Base-by-base conservation (phyloP, 139 green algal genomes). In the Chlorella sp. region DNA sequence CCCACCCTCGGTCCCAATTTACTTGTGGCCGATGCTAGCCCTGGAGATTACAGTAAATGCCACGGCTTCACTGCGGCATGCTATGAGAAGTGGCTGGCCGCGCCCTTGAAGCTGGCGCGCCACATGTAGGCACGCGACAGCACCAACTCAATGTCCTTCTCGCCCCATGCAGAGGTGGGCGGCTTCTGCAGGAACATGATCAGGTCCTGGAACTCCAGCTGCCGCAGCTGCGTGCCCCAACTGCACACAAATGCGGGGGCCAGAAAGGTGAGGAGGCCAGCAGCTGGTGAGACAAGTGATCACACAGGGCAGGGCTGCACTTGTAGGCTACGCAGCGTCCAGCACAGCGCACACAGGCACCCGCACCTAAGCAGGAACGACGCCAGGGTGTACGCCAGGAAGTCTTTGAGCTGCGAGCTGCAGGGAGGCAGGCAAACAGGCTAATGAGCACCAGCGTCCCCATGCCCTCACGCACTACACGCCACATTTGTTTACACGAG, bases 101-200 rank as follows among this genome's bases (percentile, higher is more conserved):
- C 94, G 62, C 93, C 90, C 34, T 93, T 89, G 85, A 97, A 98
- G 28, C 85, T 91, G 51, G 88, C 85, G 16, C 92, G 86, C 90
- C 93, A 94, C 90, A 98, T 94, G 86, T 95, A 97, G 0, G 96
- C 96, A 23, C 91, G 87, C 25, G 89, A 94, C 21, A 99, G 88
- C 72, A 99, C 86, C 57, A 92, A 87, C 86, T 98, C 96, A 38
- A 99, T 86, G 62, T 97, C 88, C 51, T 90, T 83, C 70, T 97
- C 93, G 5, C 80, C 87, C 95, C 95, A 98, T 3, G 88, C 86
- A 3, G 20, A 56, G 12, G 95, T 98, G 32, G 95, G 95, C 36
- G 90, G 91, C 75, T 91, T 91, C 70, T 91, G 88, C 63, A 91
- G 72, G 64, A 89, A 91, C 88, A 92, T 91, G 51, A 91, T 90